Conservation (phyloP, 306 rosid genomes). For the Rosa lucieae region DNA sequence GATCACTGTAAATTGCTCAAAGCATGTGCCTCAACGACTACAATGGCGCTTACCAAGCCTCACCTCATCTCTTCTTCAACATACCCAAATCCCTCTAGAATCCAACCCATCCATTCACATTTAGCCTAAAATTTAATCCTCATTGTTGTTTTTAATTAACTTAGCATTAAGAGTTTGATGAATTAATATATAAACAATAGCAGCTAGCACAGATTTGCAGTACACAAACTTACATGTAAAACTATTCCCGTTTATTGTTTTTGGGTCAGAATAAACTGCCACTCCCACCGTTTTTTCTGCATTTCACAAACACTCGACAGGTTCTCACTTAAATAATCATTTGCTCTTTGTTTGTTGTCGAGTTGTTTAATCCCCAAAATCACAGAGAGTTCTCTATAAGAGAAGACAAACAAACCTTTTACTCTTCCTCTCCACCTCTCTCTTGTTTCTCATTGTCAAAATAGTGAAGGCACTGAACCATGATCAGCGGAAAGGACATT, state of each 20-base stretch:
- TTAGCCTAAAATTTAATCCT: neutral
- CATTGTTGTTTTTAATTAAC: neutral
- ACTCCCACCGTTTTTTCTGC: neutral
- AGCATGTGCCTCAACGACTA: constrained; percentile 18
- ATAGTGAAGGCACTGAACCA: constrained; percentile 10
- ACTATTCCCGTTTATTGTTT: neutral
- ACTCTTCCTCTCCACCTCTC: constrained; percentile 3
- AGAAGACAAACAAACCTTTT: constrained; percentile 4
- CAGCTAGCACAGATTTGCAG: constrained; percentile 1
- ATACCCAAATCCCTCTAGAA: neutral
- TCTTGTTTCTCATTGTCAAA: neutral
- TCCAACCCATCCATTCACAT: constrained; percentile 7
- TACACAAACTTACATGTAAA: constrained; percentile 11
- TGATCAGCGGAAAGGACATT: constrained; percentile 76
- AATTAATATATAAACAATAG: neutral
- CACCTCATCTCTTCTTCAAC: neutral
- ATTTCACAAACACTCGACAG: constrained; percentile 14
- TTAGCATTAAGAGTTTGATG: constrained; percentile 1
- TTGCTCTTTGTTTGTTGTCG: neutral
- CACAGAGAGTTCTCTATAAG: constrained; percentile 1
- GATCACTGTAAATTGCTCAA: constrained; percentile 11
- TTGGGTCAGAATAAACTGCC: constrained; percentile 14
- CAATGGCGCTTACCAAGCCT: constrained; percentile 6
- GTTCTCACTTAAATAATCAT: neutral
- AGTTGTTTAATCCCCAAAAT: neutral